Evolutionary conservation across 768 basidiomycete species (phyloP).

Genomic region (Lanmaoa rubissima): DNA sequence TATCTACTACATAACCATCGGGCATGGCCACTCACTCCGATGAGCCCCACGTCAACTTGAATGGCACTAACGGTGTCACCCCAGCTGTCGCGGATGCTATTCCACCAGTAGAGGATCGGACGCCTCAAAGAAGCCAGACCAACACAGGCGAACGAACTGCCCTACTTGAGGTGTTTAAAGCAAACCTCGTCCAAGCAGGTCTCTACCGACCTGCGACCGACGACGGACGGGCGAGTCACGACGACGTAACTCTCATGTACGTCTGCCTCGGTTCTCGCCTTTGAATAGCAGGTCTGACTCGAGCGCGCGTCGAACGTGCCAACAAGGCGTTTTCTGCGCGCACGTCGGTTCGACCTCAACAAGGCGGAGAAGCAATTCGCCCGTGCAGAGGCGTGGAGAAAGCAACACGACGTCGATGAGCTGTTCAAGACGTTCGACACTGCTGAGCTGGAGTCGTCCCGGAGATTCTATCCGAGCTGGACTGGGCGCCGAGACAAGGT

Average conservation of each 20-base stretch:
- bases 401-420: conserved; percentile 55
- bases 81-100: not conserved
- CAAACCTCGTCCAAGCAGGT: conserved; percentile 44
- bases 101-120: not conserved
- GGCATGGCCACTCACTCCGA: conserved; percentile 10
- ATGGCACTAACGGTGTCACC: not conserved
- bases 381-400: conserved; percentile 66
- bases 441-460: conserved; percentile 57
- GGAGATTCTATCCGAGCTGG: conserved; percentile 76
- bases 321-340: conserved; percentile 78
- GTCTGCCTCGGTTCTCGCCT: conserved; percentile 19
- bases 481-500: conserved; percentile 79
- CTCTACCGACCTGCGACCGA: conserved; percentile 47
- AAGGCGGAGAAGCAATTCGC: conserved; percentile 72
- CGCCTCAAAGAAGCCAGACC: not conserved
- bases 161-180: conserved; percentile 50
- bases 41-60: not conserved
- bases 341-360: conserved; percentile 60
- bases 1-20: not conserved
- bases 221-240: conserved; percentile 45
- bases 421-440: conserved; percentile 58
- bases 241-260: conserved; percentile 67
- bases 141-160: not conserved
- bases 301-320: not conserved
- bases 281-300: not conserved